A percentile compares a stretch with the other conserved stretches of the same genome.
phyloP scores from a whole-genome alignment of 768 basidiomycete genomes.

The Psilocybe azurescens region DNA sequence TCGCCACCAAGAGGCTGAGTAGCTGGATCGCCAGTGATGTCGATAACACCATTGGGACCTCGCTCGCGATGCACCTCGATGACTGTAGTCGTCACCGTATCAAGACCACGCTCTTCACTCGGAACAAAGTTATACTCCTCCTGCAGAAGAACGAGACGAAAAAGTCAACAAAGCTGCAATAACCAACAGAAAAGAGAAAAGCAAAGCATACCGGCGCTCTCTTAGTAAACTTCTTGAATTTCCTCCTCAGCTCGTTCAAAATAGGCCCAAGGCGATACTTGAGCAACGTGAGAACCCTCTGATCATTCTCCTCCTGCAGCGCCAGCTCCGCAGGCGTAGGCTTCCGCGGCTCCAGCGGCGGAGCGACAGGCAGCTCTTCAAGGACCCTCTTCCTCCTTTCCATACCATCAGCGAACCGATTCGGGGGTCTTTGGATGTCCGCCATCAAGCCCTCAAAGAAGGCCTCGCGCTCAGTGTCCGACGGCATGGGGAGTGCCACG shows the following conservation, averaged over 20 bases:
- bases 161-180: constrained; percentile 1
- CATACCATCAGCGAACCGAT: constrained; percentile 88
- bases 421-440: constrained; percentile 78
- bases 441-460: constrained; percentile 82
- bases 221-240: constrained; percentile 91
- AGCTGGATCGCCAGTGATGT: constrained; percentile 44
- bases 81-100: constrained; percentile 29
- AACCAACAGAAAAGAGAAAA: constrained; percentile 1
- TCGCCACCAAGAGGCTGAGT: constrained; percentile 39
- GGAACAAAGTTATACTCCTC: constrained; percentile 74
- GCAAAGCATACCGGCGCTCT: constrained; percentile 63
- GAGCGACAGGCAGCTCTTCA: constrained; percentile 87
- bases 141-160: constrained; percentile 40
- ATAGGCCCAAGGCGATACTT: constrained; percentile 93
- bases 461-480: constrained; percentile 55
- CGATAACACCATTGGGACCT: constrained; percentile 47
- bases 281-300: constrained; percentile 76
- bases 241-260: constrained; percentile 86
- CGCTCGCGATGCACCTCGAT: constrained; percentile 28
- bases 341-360: constrained; percentile 85
- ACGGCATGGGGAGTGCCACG: constrained; percentile 63
- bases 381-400: constrained; percentile 83
- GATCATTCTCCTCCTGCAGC: constrained; percentile 82
- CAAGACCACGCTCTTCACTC: constrained; percentile 24
- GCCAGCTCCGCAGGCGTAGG: constrained; percentile 85